Percentiles rank a stretch among this genome's conserved stretches.
Conservation (phyloP, 345 rosid species). For the Rhizophora mangle region DNA sequence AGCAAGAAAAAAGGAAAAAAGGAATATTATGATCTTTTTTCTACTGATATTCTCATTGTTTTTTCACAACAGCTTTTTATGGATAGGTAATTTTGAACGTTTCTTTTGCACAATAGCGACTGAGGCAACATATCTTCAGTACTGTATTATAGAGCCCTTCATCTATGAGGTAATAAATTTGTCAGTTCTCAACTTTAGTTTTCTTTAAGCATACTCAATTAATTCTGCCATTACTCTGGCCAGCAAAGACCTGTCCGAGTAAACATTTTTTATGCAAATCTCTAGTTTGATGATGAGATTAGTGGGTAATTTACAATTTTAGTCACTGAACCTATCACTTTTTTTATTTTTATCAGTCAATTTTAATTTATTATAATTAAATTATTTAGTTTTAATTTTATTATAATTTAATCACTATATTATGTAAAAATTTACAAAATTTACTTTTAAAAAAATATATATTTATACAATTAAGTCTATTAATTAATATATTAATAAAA, state of each 20-base stretch:
- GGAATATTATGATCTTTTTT: not conserved
- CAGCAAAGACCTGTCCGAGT: not conserved
- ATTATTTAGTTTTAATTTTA: too few species aligned
- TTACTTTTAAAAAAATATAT: too few species aligned
- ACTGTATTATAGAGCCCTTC: conserved; percentile 61
- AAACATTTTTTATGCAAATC: too few species aligned
- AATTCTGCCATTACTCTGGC: not conserved
- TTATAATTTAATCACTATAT: too few species aligned
- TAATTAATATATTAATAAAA: too few species aligned
- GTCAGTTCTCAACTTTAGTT: not conserved
- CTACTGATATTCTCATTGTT: not conserved
- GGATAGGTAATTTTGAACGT: conserved; percentile 58
- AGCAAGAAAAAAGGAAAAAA: not conserved
- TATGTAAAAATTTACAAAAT: too few species aligned
- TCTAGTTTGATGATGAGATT: too few species aligned
- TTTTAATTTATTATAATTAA: too few species aligned
- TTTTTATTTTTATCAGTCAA: too few species aligned
- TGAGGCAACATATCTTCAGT: conserved; percentile 80
- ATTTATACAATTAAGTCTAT: too few species aligned
- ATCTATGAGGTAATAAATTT: conserved; percentile 49
- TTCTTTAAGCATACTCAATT: not conserved
- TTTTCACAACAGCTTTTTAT: conserved; percentile 44
- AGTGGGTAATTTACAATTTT: too few species aligned
- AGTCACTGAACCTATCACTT: too few species aligned
- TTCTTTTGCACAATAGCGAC: conserved; percentile 54